phyloP scores from a whole-genome alignment of 352 stramenopile species.

The Pythium pyrilobum region DNA sequence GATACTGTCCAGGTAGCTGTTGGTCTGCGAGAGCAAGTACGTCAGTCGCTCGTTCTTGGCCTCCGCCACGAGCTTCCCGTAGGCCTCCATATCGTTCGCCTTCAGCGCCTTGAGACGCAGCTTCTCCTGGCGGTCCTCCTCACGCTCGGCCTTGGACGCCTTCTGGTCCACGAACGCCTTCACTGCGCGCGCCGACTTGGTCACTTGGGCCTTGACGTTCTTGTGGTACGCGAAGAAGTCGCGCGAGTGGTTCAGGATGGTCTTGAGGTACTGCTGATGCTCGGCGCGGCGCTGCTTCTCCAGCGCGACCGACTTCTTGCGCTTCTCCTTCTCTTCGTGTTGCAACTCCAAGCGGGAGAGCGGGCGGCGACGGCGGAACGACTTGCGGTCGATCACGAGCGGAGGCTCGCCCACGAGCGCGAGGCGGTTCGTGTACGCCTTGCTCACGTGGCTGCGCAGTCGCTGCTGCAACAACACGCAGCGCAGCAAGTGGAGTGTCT shows the following conservation, averaged over 20 bases:
- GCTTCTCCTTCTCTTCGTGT: conserved; percentile 68
- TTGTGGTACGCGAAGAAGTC: conserved; percentile 88
- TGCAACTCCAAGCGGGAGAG: conserved; percentile 58
- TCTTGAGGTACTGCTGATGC: conserved; percentile 77
- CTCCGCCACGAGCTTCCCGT: conserved; percentile 95
- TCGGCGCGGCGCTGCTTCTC: conserved; percentile 77
- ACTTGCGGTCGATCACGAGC: conserved; percentile 62
- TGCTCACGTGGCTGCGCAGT: conserved; percentile 50
- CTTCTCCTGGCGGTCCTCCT: conserved; percentile 86
- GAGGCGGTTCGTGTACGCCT: conserved; percentile 57
- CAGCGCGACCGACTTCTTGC: conserved; percentile 76
- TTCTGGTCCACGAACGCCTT: conserved; percentile 79
- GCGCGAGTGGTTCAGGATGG: conserved; percentile 75
- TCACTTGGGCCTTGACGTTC: conserved; percentile 68
- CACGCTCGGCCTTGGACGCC: conserved; percentile 70
- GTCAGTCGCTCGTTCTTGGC: conserved; percentile 98
- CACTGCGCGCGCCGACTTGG: conserved; percentile 58
- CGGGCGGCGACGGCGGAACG: conserved; percentile 65
- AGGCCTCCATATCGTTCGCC: conserved; percentile 97
- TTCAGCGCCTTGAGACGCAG: conserved; percentile 87
- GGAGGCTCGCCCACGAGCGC: conserved; percentile 59
- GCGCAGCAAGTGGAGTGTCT: conserved; percentile 53
- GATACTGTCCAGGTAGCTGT: conserved; percentile 96
- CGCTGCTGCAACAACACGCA: conserved; percentile 75
- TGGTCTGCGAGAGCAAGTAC: conserved; percentile 95